Percentiles rank a stretch among this genome's conserved stretches.
Conservation (phyloP, 495 filamentous ascomycete genomes). For the Apodospora peruviana region DNA sequence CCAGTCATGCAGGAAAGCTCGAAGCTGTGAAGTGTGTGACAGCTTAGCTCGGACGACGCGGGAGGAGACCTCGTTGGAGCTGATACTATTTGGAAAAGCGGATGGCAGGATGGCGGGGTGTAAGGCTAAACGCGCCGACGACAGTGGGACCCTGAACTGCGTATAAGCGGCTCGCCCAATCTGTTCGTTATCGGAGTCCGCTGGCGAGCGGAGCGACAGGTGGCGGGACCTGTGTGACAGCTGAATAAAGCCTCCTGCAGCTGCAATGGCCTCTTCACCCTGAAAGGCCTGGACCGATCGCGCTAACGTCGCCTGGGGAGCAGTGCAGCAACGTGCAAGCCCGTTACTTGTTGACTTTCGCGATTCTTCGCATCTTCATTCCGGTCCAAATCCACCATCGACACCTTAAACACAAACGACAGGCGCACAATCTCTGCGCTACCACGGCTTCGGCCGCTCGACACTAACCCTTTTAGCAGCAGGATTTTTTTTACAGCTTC, state of each 20-base stretch:
- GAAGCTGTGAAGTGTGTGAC: no score
- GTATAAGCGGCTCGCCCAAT: no score
- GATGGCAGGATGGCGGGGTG: constrained; percentile 10
- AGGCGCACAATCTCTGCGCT: background rate
- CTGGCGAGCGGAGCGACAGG: no score
- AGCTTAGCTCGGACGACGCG: background rate
- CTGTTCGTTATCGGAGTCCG: no score
- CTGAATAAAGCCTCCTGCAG: background rate
- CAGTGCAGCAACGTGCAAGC: background rate
- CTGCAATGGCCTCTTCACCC: background rate
- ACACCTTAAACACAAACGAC: background rate
- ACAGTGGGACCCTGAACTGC: no score
- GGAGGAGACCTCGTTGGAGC: background rate
- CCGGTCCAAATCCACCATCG: background rate
- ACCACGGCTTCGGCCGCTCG: constrained; percentile 15
- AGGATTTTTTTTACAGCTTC: no score
- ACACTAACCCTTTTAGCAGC: background rate
- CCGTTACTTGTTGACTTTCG: constrained; percentile 24
- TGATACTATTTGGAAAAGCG: constrained; percentile 4
- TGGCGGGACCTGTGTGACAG: background rate
- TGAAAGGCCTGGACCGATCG: background rate
- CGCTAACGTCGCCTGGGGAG: constrained; percentile 6
- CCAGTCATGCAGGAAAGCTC: no score
- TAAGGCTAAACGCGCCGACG: background rate
- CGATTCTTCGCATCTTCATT: background rate